A percentile compares a stretch with the other conserved stretches of the same genome.
phyloP scores from a whole-genome alignment of 1,284 basidiomycete species.

The Ganoderma resinaceum region DNA sequence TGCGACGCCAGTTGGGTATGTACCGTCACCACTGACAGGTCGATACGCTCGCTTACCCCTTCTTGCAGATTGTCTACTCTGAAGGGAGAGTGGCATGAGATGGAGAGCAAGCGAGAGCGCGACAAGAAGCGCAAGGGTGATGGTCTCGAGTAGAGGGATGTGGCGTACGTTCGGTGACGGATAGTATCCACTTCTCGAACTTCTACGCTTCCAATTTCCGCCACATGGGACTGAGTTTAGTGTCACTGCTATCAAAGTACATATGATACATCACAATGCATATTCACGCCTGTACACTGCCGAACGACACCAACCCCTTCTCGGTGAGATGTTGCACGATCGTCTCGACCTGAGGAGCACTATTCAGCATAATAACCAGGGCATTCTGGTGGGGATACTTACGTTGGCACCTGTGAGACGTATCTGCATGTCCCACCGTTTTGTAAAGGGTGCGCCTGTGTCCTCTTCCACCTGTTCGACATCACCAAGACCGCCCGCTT shows the following conservation, averaged over 20 bases:
- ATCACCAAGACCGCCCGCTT: conserved; percentile 90
- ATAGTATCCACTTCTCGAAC: background rate
- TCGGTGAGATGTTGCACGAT: conserved; percentile 81
- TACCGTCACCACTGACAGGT: conserved; percentile 29
- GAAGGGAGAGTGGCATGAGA: conserved; percentile 95
- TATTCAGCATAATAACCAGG: background rate
- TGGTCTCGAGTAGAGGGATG: conserved; percentile 37
- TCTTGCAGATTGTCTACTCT: conserved; percentile 68
- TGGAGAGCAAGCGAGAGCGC: conserved; percentile 87
- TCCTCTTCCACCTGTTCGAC: conserved; percentile 85
- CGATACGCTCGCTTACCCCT: conserved; percentile 6
- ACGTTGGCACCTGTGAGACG: conserved; percentile 86
- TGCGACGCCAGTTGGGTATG: conserved; percentile 82
- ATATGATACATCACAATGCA: conserved; percentile 32
- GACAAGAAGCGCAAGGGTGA: conserved; percentile 76
- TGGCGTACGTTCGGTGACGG: conserved; percentile 10
- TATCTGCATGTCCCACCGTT: conserved; percentile 92
- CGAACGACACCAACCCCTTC: conserved; percentile 64
- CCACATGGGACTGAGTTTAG: conserved; percentile 24
- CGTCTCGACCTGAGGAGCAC: conserved; percentile 67
- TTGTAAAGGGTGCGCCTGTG: conserved; percentile 87
- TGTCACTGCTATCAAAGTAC: conserved; percentile 32
- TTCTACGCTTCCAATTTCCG: conserved; percentile 5
- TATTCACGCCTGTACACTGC: conserved; percentile 39
- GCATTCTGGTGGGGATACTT: conserved; percentile 32